Base-by-base conservation (phyloP, 805 yeast species). In the Yamadazyma scolyti region DNA sequence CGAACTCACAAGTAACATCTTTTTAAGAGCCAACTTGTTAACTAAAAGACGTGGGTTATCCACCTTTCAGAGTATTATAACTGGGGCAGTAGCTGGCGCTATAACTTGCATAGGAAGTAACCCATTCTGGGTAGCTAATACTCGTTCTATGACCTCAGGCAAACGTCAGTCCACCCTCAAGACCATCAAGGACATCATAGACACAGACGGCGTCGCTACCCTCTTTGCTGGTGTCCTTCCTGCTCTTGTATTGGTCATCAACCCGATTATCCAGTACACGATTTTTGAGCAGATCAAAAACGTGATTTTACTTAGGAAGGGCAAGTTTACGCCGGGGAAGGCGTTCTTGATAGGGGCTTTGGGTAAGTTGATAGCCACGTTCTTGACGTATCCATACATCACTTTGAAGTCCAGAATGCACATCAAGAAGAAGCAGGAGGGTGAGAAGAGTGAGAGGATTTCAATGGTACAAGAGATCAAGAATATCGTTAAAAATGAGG, bases 61-160 rank as follows among this genome's bases (percentile, higher is more conserved):
- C 16, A 77, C 94, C 1, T 31, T 68, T 4, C 88, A 86, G 57
- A 74, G 86, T 32, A 80, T 87, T 46, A 37, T 71, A 5, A 79
- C 88, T 2, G 95, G 97, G 16, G 81, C 93, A 1, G 68, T 85
- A 48, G 95, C 96, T 2, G 96, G 97, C 0, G 73, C 88, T 7
- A 74, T 87, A 22, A 87, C 96, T 3, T 83, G 88, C 29, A 63
- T 83, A 13, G 70, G 79, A 8, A 79, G 95, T 9, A 88, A 88
- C 55, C 97, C 97, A 15, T 77, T 86, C 44, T 88, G 97, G 97
- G 95, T 88, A 25, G 93, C 94, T 26, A 88, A 88, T 54, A 88
- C 97, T 3, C 73, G 96, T 50, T 77, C 82, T 74, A 84, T 94
- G 46, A 87, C 89, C 30, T 52, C 58, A 34, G 56, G 58, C 40